These are phyloP conservation scores for Phytophthora crassamura DNA, from an alignment of 352 stramenopile species.

Conservation along the genomic window DNA sequence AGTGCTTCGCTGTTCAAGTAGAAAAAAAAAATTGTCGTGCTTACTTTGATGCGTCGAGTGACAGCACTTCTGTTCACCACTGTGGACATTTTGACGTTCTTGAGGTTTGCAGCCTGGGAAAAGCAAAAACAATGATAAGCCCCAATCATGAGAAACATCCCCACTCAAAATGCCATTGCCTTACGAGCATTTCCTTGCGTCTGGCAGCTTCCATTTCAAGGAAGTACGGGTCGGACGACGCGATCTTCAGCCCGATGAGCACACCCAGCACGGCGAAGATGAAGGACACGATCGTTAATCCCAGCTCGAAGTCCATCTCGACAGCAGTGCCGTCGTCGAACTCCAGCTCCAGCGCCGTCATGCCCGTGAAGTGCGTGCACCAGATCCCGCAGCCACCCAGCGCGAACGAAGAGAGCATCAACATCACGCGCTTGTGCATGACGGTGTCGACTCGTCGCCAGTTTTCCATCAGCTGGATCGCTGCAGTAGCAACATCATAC, in stretches of 20 bases:
- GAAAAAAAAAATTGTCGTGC: not conserved
- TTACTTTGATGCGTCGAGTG: constrained; percentile 42
- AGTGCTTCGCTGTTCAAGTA: not conserved
- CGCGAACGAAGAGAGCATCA: constrained; percentile 44
- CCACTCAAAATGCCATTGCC: no score
- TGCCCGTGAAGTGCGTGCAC: constrained; percentile 77
- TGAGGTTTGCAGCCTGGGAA: constrained; percentile 39
- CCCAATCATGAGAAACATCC: not conserved
- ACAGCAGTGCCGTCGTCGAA: constrained; percentile 43
- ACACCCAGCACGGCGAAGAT: constrained; percentile 59
- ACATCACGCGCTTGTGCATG: constrained; percentile 43
- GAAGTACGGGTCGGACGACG: constrained; percentile 67
- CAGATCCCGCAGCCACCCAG: constrained; percentile 70
- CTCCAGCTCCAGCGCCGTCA: constrained; percentile 50
- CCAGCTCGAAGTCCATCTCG: constrained; percentile 61
- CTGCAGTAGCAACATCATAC: constrained; percentile 26
- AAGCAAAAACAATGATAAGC: not conserved
- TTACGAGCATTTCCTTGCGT: constrained; percentile 55
- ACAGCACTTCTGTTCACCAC: constrained; percentile 46
- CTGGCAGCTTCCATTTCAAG: constrained; percentile 59
- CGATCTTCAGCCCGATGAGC: constrained; percentile 58
- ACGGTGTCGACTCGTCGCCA: constrained; percentile 46
- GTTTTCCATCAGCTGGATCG: constrained; percentile 77
- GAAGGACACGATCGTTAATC: constrained; percentile 60
- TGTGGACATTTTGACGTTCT: constrained; percentile 46